A percentile compares a stretch with the other conserved stretches of the same genome.
Conservation (phyloP, 208 protist genomes). For the Trypanosoma boissoni region DNA sequence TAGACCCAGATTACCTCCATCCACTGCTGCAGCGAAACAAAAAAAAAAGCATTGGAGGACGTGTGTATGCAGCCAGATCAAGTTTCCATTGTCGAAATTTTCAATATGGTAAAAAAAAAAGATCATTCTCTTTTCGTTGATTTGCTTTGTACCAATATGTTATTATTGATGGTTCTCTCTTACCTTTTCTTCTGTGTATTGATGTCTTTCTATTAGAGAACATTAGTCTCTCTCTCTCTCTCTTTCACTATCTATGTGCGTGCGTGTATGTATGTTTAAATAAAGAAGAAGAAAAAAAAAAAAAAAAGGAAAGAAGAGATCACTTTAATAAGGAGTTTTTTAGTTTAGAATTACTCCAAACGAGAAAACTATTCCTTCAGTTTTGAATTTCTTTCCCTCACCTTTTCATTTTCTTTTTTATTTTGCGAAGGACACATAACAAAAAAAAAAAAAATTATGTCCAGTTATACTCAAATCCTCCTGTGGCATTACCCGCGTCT, state of each 20-base stretch:
- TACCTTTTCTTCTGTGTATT: constrained; percentile 7
- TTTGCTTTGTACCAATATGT: constrained; percentile 20
- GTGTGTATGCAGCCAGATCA: constrained; percentile 15
- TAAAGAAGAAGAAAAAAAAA: too few species aligned
- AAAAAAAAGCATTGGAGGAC: constrained; percentile 33
- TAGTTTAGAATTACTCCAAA: too few species aligned
- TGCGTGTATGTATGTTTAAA: too few species aligned
- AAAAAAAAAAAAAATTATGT: constrained; percentile 6
- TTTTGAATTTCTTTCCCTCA: too few species aligned
- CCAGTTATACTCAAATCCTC: background rate
- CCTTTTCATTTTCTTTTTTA: constrained; percentile 20
- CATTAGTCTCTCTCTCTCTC: too few species aligned
- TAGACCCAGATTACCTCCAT: constrained; percentile 63
- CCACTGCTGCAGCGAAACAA: constrained; percentile 48
- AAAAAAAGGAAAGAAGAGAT: too few species aligned
- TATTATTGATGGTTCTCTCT: background rate
- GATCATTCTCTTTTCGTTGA: constrained; percentile 10
- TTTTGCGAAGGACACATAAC: constrained; percentile 12
- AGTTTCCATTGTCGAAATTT: constrained; percentile 6
- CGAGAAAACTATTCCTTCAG: too few species aligned
- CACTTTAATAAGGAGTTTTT: too few species aligned
- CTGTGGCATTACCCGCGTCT: background rate
- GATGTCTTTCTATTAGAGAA: too few species aligned
- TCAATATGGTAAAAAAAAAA: background rate
- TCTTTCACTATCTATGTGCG: too few species aligned